Percentiles rank a stretch among this genome's conserved stretches.
These are phyloP conservation scores for Platanus orientalis DNA, from an alignment of 164 flowering plant species.

Conservation along the genomic window DNA sequence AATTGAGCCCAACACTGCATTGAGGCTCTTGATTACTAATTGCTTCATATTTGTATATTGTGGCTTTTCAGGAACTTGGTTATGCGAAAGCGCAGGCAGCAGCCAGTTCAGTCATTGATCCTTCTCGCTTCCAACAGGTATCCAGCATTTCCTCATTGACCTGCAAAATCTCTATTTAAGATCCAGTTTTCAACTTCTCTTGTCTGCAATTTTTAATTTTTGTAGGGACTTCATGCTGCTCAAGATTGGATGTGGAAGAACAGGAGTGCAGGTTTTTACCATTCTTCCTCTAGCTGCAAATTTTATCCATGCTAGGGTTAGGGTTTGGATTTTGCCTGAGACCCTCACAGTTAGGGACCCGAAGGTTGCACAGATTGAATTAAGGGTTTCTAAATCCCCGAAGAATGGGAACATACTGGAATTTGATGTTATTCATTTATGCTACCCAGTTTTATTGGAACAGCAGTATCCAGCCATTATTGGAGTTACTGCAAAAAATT, in stretches of 20 bases:
- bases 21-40: no score
- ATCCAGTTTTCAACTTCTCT: constrained; percentile 6
- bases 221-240: constrained; percentile 50
- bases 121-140: constrained; percentile 64
- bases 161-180: no score
- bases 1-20: background rate
- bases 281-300: background rate
- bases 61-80: constrained; percentile 37
- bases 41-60: background rate
- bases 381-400: no score
- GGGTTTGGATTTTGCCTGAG: no score
- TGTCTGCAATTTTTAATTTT: background rate
- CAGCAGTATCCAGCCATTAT: no score
- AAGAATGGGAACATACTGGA: no score
- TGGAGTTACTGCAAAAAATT: no score
- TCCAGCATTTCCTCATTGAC: background rate
- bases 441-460: no score
- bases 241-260: constrained; percentile 87
- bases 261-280: constrained; percentile 52
- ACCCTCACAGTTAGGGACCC: no score
- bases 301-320: no score
- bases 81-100: constrained; percentile 34
- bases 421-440: no score
- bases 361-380: no score
- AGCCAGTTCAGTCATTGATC: constrained; percentile 34